phyloP scores from a whole-genome alignment of 495 filamentous ascomycete genomes.

The Bacidia rubella region DNA sequence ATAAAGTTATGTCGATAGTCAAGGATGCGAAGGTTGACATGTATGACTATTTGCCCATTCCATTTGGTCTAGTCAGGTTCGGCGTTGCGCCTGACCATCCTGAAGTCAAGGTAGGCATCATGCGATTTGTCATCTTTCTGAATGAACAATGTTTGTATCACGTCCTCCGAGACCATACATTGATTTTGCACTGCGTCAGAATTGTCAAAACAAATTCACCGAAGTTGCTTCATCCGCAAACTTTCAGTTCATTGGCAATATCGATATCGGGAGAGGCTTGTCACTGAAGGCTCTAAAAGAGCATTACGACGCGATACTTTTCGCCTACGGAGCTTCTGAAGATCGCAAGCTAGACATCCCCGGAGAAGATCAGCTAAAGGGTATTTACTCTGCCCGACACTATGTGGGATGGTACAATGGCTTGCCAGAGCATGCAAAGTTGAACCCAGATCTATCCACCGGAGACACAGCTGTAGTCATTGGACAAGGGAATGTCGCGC shows the following conservation, averaged over 20 bases:
- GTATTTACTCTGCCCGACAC: constrained; percentile 77
- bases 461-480: constrained; percentile 81
- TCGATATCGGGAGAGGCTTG: constrained; percentile 62
- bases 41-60: constrained; percentile 89
- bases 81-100: constrained; percentile 96
- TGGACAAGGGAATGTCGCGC: constrained; percentile 89
- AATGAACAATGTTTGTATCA: background rate
- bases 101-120: constrained; percentile 71
- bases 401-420: constrained; percentile 99
- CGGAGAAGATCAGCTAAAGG: constrained; percentile 56
- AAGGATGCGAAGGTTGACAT: constrained; percentile 69
- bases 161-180: background rate
- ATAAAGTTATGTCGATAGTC: constrained; percentile 63
- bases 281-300: constrained; percentile 54
- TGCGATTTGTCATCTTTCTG: background rate
- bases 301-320: constrained; percentile 85
- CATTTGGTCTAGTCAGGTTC: constrained; percentile 82
- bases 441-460: constrained; percentile 61
- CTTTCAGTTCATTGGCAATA: constrained; percentile 88
- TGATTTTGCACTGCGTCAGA: constrained; percentile 35
- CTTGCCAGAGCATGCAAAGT: constrained; percentile 63
- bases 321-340: constrained; percentile 81
- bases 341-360: constrained; percentile 68
- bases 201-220: constrained; percentile 85
- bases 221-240: constrained; percentile 67